phyloP scores from a whole-genome alignment of 2,329 filamentous ascomycete species.

The Phaeosphaeriaceae sp. region DNA sequence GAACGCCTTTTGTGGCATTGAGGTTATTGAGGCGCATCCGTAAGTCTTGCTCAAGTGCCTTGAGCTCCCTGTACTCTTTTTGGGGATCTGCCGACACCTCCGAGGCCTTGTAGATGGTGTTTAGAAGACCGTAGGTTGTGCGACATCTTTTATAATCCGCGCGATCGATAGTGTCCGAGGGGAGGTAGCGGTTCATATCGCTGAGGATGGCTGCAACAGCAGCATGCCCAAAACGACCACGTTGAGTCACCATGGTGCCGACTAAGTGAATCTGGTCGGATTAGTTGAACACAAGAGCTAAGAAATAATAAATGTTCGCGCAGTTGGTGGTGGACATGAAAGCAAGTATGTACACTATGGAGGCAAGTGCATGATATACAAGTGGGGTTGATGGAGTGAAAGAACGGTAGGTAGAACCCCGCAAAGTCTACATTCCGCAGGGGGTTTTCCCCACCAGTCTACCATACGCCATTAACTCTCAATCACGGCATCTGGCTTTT shows the following conservation, averaged over 20 bases:
- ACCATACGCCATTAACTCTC: neutral
- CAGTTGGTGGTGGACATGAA: no score
- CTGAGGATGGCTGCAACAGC: constrained; percentile 24
- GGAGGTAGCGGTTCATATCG: constrained; percentile 26
- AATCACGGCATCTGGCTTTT: constrained; percentile 11
- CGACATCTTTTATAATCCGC: constrained; percentile 20
- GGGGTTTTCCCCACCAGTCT: no score
- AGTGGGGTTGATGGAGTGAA: no score
- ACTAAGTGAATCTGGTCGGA: no score
- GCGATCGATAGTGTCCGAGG: constrained; percentile 19
- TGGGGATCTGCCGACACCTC: constrained; percentile 10
- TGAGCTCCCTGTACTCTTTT: constrained; percentile 26
- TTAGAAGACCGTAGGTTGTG: constrained; percentile 28
- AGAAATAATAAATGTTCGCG: no score
- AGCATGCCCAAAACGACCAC: constrained; percentile 15
- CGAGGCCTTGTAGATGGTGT: constrained; percentile 17
- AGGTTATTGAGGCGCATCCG: constrained; percentile 20
- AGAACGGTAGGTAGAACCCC: no score
- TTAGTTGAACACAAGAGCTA: neutral
- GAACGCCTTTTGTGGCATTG: constrained; percentile 22
- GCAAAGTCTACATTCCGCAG: no score
- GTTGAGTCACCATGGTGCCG: constrained; percentile 4
- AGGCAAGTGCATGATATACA: no score
- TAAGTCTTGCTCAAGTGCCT: constrained; percentile 19
- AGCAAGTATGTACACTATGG: no score